Conservation (phyloP, 164 flowering plant genomes). For the Magnolia sinica region DNA sequence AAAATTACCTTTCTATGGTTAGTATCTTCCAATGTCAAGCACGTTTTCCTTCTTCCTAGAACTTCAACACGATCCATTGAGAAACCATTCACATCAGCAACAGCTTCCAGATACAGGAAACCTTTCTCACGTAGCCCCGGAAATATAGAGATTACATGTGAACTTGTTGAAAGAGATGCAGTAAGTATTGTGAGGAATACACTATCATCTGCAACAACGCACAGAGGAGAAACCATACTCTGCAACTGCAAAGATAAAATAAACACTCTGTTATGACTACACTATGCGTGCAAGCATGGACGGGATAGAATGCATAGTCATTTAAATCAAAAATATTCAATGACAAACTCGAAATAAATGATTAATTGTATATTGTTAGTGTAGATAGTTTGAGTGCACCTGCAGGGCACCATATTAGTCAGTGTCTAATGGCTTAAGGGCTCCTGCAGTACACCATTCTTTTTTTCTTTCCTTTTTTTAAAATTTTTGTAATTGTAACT, state of each 20-base stretch:
- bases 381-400: too few species aligned
- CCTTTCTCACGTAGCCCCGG: conserved; percentile 75
- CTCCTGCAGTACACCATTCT: too few species aligned
- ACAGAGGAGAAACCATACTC: conserved; percentile 46
- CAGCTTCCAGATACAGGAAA: conserved; percentile 50
- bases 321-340: too few species aligned
- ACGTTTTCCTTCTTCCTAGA: conserved; percentile 32
- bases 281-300: background rate
- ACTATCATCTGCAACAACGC: conserved; percentile 88
- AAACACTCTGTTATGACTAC: background rate
- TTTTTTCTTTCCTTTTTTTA: too few species aligned
- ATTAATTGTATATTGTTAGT: too few species aligned
- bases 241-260: conserved; percentile 53
- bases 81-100: conserved; percentile 65
- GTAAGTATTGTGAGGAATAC: conserved; percentile 60
- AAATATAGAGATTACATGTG: conserved; percentile 61
- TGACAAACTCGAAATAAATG: too few species aligned
- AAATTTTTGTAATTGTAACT: too few species aligned
- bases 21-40: conserved; percentile 57
- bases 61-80: conserved; percentile 59
- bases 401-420: too few species aligned
- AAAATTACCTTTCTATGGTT: conserved; percentile 52
- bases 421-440: too few species aligned
- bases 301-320: background rate
- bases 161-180: conserved; percentile 47